Conservation (phyloP, 2,329 filamentous ascomycete species). For the Fusarium kyushuense region DNA sequence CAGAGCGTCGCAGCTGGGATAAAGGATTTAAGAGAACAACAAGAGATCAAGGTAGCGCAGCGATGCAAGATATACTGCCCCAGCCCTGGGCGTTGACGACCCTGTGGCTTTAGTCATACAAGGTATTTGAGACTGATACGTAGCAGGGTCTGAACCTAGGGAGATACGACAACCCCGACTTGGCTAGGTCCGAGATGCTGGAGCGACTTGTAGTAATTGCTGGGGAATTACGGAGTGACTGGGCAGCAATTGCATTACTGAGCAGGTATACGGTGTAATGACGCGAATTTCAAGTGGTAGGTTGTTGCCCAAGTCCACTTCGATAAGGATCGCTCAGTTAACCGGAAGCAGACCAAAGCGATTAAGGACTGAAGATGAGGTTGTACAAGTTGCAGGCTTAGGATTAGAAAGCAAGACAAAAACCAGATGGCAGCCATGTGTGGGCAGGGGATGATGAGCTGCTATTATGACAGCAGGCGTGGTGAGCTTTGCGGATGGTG, state of each 20-base stretch:
- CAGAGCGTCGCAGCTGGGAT: conserved; percentile 45
- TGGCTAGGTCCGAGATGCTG: conserved; percentile 10
- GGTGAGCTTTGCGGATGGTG: conserved; percentile 32
- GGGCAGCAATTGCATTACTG: conserved; percentile 29
- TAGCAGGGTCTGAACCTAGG: conserved; percentile 34
- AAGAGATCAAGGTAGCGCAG: conserved; percentile 43
- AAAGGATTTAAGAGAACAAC: conserved; percentile 41
- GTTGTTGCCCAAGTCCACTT: conserved; percentile 6
- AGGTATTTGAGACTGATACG: conserved; percentile 22
- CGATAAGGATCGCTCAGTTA: background rate
- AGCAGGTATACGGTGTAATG: conserved; percentile 19
- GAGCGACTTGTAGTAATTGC: conserved; percentile 15
- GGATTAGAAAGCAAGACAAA: conserved; percentile 33
- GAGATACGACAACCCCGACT: conserved; percentile 35
- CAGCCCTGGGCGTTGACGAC: conserved; percentile 23
- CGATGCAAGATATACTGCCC: conserved; percentile 47
- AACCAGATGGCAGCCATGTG: conserved; percentile 40
- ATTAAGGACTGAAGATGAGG: conserved; percentile 21
- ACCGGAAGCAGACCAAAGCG: background rate
- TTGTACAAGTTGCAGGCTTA: conserved; percentile 29
- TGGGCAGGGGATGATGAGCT: conserved; percentile 35
- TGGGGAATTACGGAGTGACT: conserved; percentile 6
- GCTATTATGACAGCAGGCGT: conserved; percentile 31
- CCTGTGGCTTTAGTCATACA: conserved; percentile 38
- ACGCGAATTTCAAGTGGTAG: conserved; percentile 17